Base-by-base conservation (phyloP, 192 early-diverging fungal species). In the Geranomyces michiganensis region DNA sequence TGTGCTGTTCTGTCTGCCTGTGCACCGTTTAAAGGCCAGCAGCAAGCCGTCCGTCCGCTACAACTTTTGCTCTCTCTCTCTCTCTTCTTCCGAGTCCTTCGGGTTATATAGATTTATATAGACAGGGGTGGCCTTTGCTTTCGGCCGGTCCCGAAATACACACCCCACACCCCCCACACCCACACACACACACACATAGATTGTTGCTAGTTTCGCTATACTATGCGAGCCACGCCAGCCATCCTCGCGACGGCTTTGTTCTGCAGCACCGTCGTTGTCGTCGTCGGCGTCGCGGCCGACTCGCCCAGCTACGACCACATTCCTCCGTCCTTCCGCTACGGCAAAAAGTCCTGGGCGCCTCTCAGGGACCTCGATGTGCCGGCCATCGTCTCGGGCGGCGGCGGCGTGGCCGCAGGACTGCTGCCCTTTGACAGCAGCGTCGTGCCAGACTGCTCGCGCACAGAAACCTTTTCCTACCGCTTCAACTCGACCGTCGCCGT, bases 401-500 rank as follows among this genome's bases (percentile, higher is more conserved):
- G 21, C 29, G 58, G 21, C 15, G 7, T 8, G 58, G 21, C 29
- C 27, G 5, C 6, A 29, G 58, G 58, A 2, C 58, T 60, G 9
- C 15, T 6, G 58, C 58, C 58, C 27, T 27, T 60, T 17, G 31
- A 60, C 21, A 32, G 29, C 58, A 4, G 8, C 27, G 29, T 60
- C 31, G 58, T 60, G 27, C 58, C 58, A 1, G 31, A 19, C 27
- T 60, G 58, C 30, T 29, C 17, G 26, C 2, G 8, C 5, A 60
- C 5, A 8, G 58, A 60, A 29, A 60, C 58, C 27, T 60, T 27
- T 33, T 19, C 58, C 12, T 60, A 60, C 31, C 29, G 27, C 21
- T 19, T 60, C 58, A 60, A 60, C 58, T 27, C 17, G 21, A 60
- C 58, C 12, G 58, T 60, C 27, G 29, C 29, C 21, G 31, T 60